A percentile compares a stretch with the other conserved stretches of the same genome.
Evolutionary conservation across 139 green algal genomes (phyloP).

Genomic region (Bryopsis sp.): DNA sequence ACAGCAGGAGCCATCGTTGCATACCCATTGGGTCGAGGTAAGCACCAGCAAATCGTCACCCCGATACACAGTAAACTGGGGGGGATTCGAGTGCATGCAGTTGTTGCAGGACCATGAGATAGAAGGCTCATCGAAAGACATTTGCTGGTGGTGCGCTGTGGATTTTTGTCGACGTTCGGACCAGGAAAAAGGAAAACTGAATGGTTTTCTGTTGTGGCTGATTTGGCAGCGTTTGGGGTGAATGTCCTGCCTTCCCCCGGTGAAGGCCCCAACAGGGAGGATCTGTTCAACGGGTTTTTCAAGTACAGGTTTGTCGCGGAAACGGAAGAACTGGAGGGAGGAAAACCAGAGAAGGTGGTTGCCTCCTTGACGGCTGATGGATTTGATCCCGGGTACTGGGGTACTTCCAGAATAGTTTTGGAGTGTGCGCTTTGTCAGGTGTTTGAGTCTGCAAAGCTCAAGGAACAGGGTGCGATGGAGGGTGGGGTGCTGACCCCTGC

Average conservation of each 20-base stretch:
- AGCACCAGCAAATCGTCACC: not conserved
- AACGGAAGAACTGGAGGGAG: not conserved
- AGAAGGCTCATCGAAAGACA: too few relatives aligned
- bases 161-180: not conserved
- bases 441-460: not conserved
- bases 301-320: conserved; percentile 1
- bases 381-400: conserved; percentile 14
- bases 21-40: not conserved
- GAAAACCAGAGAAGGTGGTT: not conserved
- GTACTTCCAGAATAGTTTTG: conserved; percentile 8
- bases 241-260: not conserved
- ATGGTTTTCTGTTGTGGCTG: too few relatives aligned
- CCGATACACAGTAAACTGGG: too few relatives aligned
- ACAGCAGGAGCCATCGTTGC: not conserved
- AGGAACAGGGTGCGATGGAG: not conserved
- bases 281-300: not conserved
- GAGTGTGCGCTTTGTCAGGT: conserved; percentile 11
- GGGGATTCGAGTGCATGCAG: too few relatives aligned
- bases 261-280: conserved; percentile 11
- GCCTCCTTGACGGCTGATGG: not conserved
- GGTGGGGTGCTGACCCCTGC: conserved; percentile 14
- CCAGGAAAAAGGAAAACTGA: too few relatives aligned
- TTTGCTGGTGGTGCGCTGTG: not conserved
- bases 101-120: too few relatives aligned
- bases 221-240: not conserved